Percentiles rank a stretch among this genome's conserved stretches.
These are phyloP conservation scores for Trametes pubescens DNA, from an alignment of 1,284 basidiomycete species.

Conservation along the genomic window DNA sequence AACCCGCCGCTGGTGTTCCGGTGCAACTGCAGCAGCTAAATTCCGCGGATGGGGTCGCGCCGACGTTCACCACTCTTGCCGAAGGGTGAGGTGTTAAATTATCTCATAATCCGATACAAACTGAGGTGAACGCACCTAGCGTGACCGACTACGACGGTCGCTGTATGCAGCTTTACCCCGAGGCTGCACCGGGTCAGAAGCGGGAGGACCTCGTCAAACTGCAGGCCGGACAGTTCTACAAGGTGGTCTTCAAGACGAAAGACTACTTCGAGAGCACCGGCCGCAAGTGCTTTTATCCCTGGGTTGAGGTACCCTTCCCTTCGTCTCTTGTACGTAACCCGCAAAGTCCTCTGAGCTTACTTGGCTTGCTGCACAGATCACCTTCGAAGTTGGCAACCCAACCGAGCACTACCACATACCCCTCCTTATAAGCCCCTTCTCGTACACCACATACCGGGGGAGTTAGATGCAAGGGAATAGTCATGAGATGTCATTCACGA, in stretches of 20 bases:
- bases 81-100: constrained; percentile 58
- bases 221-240: constrained; percentile 71
- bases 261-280: constrained; percentile 77
- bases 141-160: constrained; percentile 86
- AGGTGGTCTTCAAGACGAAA: constrained; percentile 85
- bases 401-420: constrained; percentile 92
- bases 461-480: constrained; percentile 56
- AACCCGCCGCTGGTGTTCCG: constrained; percentile 75
- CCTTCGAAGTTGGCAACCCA: constrained; percentile 74
- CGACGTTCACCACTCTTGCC: constrained; percentile 62
- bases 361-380: constrained; percentile 60
- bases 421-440: constrained; percentile 89
- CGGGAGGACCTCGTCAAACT: constrained; percentile 52
- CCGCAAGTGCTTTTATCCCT: constrained; percentile 85
- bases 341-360: constrained; percentile 4
- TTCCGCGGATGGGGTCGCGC: constrained; percentile 40
- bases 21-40: constrained; percentile 65
- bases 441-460: constrained; percentile 92
- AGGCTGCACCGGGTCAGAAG: constrained; percentile 43
- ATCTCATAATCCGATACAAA: too few relatives aligned
- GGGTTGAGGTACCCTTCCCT: constrained; percentile 71
- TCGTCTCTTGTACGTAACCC: not conserved
- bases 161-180: constrained; percentile 75
- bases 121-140: constrained; percentile 48
- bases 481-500: constrained; percentile 2